Conservation (phyloP, 257 asterid species). For the Gynochthodes officinalis region DNA sequence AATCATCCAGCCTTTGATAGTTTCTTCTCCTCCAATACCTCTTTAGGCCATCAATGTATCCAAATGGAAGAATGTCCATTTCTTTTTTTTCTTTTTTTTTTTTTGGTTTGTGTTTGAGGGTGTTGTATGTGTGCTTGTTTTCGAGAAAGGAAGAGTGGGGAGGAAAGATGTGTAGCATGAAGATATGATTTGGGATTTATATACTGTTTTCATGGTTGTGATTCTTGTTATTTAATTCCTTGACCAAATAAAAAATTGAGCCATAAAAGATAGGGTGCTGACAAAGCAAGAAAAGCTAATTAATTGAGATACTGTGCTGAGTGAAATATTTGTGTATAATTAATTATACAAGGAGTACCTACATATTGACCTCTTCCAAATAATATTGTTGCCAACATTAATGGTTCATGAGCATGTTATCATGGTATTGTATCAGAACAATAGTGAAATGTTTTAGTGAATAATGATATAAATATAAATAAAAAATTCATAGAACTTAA, state of each 20-base stretch:
- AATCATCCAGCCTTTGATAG: constrained; percentile 22
- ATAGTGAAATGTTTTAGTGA: no score
- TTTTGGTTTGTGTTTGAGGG: neutral
- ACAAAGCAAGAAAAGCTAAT: no score
- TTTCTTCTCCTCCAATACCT: constrained; percentile 25
- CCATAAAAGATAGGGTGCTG: no score
- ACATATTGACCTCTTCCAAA: neutral
- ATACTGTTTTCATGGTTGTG: neutral
- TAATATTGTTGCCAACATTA: neutral
- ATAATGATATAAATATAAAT: no score
- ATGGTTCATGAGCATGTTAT: no score
- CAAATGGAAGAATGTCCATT: constrained; percentile 19
- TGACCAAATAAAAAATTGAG: no score
- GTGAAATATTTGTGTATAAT: neutral
- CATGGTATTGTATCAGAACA: no score
- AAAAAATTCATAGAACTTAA: no score
- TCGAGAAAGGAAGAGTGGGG: neutral
- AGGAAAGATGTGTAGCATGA: neutral
- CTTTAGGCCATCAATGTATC: constrained; percentile 20
- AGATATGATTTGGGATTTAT: neutral
- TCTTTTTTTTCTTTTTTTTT: neutral
- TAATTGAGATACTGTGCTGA: neutral
- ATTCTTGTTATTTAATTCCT: neutral
- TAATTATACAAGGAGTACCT: no score
- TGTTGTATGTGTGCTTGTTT: neutral